Conservation (phyloP, 2,329 filamentous ascomycete species). For the Rhynchosporium agropyri region DNA sequence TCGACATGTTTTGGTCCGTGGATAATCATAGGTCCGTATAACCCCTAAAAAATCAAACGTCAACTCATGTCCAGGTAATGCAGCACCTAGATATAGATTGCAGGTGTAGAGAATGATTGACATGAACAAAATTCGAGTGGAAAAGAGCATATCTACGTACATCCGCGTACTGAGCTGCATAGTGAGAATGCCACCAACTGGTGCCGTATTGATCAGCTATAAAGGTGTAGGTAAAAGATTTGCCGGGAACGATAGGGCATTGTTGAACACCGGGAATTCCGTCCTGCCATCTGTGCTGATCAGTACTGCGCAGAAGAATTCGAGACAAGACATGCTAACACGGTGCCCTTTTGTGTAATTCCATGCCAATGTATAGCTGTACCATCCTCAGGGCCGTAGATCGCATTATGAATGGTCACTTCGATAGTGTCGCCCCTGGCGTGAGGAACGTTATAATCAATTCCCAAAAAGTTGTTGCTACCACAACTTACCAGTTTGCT, state of each 20-base stretch:
- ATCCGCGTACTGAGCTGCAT: constrained; percentile 52
- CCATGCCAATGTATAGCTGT: constrained; percentile 52
- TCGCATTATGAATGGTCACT: constrained; percentile 71
- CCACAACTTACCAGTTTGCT: constrained; percentile 39
- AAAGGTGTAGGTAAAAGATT: constrained; percentile 39
- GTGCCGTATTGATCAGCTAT: constrained; percentile 43
- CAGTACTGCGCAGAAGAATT: not conserved
- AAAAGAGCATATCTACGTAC: no score
- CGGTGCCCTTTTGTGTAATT: constrained; percentile 47
- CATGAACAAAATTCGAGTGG: no score
- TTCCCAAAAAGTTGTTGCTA: no score
- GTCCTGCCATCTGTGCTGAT: constrained; percentile 43
- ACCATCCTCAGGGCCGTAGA: constrained; percentile 48
- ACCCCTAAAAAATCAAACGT: constrained; percentile 43
- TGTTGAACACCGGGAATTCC: constrained; percentile 55
- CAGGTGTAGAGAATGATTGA: no score
- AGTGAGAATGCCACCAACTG: constrained; percentile 59
- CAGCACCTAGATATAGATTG: no score
- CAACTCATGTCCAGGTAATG: no score
- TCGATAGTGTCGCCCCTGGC: constrained; percentile 49
- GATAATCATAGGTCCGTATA: constrained; percentile 63
- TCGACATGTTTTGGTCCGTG: constrained; percentile 59
- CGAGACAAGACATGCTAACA: not conserved
- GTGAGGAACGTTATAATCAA: not conserved
- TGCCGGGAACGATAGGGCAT: constrained; percentile 63